Percentiles rank a stretch among this genome's conserved stretches.
Evolutionary conservation across 2,329 filamentous ascomycete genomes (phyloP).

Genomic region (Blastomyces parvus): DNA sequence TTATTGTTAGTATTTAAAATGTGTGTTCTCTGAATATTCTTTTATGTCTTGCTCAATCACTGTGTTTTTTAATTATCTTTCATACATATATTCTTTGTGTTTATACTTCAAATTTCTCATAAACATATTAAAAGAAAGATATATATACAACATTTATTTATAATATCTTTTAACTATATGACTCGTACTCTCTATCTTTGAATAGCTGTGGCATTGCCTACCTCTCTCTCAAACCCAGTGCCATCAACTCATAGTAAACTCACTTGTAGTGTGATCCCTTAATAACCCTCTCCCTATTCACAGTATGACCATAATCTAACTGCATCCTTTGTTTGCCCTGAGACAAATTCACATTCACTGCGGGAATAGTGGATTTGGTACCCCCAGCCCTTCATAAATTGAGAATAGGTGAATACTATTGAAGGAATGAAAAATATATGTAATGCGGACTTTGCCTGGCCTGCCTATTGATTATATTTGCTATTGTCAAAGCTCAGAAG

Average conservation of each 20-base stretch:
- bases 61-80: too few species aligned
- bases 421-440: neutral
- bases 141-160: too few species aligned
- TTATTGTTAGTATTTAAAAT: too few species aligned
- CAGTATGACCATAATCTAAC: neutral
- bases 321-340: neutral
- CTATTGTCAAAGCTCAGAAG: neutral
- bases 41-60: too few species aligned
- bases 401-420: neutral
- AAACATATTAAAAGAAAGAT: too few species aligned
- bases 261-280: neutral
- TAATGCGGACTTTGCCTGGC: neutral
- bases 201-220: neutral
- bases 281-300: neutral
- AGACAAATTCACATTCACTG: neutral
- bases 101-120: too few species aligned
- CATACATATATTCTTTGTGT: too few species aligned
- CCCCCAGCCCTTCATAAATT: neutral
- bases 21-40: too few species aligned
- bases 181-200: too few species aligned
- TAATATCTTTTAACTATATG: too few species aligned
- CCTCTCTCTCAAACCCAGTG: neutral
- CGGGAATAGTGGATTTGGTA: neutral
- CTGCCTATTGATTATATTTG: neutral
- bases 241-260: neutral